Evolutionary conservation across 2,329 filamentous ascomycete species (phyloP), one percentile per base, ranked within the genome.

Genomic region (Rugonectria rugulosa): DNA sequence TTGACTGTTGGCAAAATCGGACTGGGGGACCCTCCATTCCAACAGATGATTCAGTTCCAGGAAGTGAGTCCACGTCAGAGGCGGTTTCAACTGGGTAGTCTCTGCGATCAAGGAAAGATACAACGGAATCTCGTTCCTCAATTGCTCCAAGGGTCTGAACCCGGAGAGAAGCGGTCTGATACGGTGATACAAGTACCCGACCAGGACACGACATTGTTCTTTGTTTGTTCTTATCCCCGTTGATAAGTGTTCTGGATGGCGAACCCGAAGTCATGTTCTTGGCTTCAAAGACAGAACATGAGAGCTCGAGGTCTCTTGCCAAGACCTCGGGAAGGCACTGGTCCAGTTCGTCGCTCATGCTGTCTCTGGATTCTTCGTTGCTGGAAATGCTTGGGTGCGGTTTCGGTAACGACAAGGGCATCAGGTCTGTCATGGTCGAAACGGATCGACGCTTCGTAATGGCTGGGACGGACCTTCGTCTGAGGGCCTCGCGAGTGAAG

Each of bases 271-370:
- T 82, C 76, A 85, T 79, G 53, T 78, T 79, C 64, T 73, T 81
- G 12, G 80, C 75, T 21, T 71, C 70, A 52, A 85, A 85, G 21
- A 82, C 66, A 9, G 73, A 70, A 45, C 73, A 73, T 15, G 80
- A 83, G 19, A 74, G 64, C 63, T 83, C 79, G 40, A 86, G 71
- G 59, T 86, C 82, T 55, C 74, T 76, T 6, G 77, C 83, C n/a
- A 86, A 72, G 32, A 84, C 63, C 68, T 86, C 84, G 3, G 83
- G 80, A 15, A 86, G 72, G 68, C 79, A 85, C 66, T 77, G 77
- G 44, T 71, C 72, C 10, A 66, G 60, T 40, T 67, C 63, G 15
- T 63, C 64, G 68, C 71, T 59, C 46, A 73, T 67, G 27, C 50
- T 59, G 15, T 71, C 67, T 27, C 69, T 64, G 37, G 57, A 61